Base-by-base conservation (phyloP, 805 yeast genomes). In the Zygosaccharomyces rouxii region DNA sequence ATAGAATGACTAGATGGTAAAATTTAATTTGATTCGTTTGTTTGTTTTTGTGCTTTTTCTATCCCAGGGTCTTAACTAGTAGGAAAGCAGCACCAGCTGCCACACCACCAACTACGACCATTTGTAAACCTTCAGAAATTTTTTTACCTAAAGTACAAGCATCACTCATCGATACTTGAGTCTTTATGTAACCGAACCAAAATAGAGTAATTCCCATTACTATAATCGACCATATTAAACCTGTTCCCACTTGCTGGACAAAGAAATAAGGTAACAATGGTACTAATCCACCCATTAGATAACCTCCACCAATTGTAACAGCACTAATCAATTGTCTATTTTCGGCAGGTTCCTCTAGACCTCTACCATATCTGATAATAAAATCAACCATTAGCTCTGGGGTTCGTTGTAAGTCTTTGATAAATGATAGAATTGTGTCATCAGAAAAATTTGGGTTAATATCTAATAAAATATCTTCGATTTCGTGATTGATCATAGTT, bases 41-140 rank as follows among this genome's bases (percentile, higher is more conserved):
- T 30, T 30, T 30, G 14, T 30, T 30, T 7, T 25, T 30, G 14
- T 30, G 7, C 6, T 33, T 33, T 14, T 16, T 18, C 51, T 51
- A 58, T 42, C 61, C 96, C 52, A 92, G 81, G 54, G 84, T 66
- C 64, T 82, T 84, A 29, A 92, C 99, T 64, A 90, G 78, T 39
- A 80, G 80, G 96, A 96, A 92, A 9, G 99, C 99, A 21, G 95
- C 86, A 4, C 96, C 95, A 4, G 99, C 98, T 19, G 99, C 98
- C 28, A 86, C 72, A n/a, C 97, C 95, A 35, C 99, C 99, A 44
- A 88, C 90, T n/a, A 84, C 69, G 46, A 89, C 82, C 98, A 94
- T 92, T 70, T 89, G 95, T 16, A 84, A 49, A 38, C 97, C 98
- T 67, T 90, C 97, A 44, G 74, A 70, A 3, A 84, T 70, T 61